Conservation (phyloP, 1,139 yeast genomes). For the Hemisphaericaspora lyxosophila region DNA sequence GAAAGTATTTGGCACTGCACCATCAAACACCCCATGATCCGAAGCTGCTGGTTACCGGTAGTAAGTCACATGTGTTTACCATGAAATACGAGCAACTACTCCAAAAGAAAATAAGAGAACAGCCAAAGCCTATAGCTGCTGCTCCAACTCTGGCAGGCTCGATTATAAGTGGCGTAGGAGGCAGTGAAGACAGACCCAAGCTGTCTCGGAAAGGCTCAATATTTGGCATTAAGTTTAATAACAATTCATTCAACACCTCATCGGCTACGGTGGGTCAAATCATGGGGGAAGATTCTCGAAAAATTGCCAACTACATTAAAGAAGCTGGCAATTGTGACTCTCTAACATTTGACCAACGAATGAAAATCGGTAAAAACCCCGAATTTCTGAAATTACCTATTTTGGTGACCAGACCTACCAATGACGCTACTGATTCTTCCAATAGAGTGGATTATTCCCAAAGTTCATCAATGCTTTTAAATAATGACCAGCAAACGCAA, state of each 20-base stretch:
- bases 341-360: slow-evolving; percentile 36
- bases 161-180: not conserved
- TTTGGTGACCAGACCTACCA: slow-evolving; percentile 39
- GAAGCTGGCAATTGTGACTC: slow-evolving; percentile 36
- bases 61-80: slow-evolving; percentile 46
- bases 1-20: slow-evolving; percentile 51
- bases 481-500: slow-evolving; percentile 19
- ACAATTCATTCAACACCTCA: slow-evolving; percentile 15
- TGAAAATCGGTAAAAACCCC: slow-evolving; percentile 28
- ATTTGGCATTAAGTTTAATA: slow-evolving; percentile 43
- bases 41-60: slow-evolving; percentile 42
- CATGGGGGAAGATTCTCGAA: slow-evolving; percentile 17
- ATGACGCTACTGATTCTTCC: slow-evolving; percentile 11
- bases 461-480: slow-evolving; percentile 37
- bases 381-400: slow-evolving; percentile 37
- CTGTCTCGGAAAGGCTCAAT: slow-evolving; percentile 37
- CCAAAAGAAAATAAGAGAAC: slow-evolving; percentile 39
- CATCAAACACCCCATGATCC: slow-evolving; percentile 35
- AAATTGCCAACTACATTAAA: slow-evolving; percentile 23
- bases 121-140: slow-evolving; percentile 19
- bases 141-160: slow-evolving; percentile 4
- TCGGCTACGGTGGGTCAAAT: slow-evolving; percentile 10
- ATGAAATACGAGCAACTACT: slow-evolving; percentile 45
- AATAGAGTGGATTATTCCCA: slow-evolving; percentile 35
- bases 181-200: slow-evolving; percentile 28